Conservation (phyloP, 495 filamentous ascomycete species). For the Hyphodiscus hymeniophilus region DNA sequence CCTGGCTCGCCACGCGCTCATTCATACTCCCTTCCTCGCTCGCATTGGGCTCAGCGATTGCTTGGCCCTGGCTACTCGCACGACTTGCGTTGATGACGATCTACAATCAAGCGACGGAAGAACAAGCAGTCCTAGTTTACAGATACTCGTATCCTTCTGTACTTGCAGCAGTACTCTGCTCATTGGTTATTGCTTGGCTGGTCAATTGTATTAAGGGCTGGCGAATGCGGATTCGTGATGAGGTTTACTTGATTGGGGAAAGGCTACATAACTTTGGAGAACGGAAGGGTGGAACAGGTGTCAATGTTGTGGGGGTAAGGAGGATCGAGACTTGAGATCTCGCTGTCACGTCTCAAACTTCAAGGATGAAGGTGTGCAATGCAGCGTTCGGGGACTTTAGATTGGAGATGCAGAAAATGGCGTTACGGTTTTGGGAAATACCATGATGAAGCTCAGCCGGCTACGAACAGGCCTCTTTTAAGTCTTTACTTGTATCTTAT, state of each 20-base stretch:
- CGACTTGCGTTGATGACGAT: slow-evolving; percentile 25
- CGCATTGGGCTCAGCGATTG: slow-evolving; percentile 49
- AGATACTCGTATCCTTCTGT: slow-evolving; percentile 59
- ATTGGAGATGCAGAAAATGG: no score
- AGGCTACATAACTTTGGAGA: slow-evolving; percentile 41
- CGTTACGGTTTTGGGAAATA: no score
- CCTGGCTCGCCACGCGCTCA: slow-evolving; percentile 66
- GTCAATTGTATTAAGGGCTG: slow-evolving; percentile 63
- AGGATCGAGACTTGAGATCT: slow-evolving; percentile 15
- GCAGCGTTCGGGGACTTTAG: no score
- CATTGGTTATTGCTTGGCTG: slow-evolving; percentile 39
- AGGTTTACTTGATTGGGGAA: slow-evolving; percentile 94
- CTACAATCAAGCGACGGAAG: slow-evolving; percentile 24
- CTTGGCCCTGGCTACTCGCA: slow-evolving; percentile 19
- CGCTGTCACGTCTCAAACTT: no score
- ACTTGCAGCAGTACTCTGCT: slow-evolving; percentile 8
- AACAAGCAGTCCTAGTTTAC: slow-evolving; percentile 50
- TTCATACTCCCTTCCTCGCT: slow-evolving; percentile 68
- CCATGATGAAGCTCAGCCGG: no score
- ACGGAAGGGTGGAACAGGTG: slow-evolving; percentile 10
- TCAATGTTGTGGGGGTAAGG: slow-evolving; percentile 1
- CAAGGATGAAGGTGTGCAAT: no score
- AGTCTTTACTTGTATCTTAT: no score
- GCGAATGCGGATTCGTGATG: slow-evolving; percentile 78
- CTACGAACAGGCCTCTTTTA: no score